phyloP scores from a whole-genome alignment of 2,329 filamentous ascomycete genomes.

The Talaromyces sp. region DNA sequence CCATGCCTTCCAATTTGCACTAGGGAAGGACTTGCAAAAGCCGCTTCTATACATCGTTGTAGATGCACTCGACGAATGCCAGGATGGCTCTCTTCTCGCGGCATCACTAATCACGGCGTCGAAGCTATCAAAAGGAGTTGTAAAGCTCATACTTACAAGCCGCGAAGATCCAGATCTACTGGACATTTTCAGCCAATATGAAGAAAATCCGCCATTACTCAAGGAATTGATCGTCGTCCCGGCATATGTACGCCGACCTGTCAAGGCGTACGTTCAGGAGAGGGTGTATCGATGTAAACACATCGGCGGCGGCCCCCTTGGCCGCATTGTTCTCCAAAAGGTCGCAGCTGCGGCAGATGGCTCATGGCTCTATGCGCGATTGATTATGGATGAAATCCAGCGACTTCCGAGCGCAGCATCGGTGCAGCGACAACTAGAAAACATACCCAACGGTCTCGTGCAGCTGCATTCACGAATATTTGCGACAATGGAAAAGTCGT shows the following conservation, averaged over 20 bases:
- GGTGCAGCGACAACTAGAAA: background rate
- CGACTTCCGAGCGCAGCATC: slow-evolving; percentile 1
- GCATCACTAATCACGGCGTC: background rate
- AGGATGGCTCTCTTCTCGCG: background rate
- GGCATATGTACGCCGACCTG: background rate
- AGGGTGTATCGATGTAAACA: background rate
- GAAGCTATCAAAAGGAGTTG: background rate
- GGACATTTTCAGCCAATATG: background rate
- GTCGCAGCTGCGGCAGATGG: background rate
- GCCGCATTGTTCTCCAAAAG: background rate
- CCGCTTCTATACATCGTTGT: slow-evolving; percentile 1
- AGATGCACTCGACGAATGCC: slow-evolving; percentile 7
- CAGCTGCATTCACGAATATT: background rate
- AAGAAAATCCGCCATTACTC: background rate
- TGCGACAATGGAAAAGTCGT: slow-evolving; percentile 1
- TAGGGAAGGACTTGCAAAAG: background rate
- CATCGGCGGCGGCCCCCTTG: background rate
- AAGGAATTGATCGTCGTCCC: background rate
- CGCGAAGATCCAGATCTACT: background rate
- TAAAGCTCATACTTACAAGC: slow-evolving; percentile 5
- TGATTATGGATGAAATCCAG: slow-evolving; percentile 9
- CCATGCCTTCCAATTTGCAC: background rate
- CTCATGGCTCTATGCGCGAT: slow-evolving; percentile 5
- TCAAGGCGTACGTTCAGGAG: background rate
- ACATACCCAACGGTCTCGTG: background rate